Conservation (phyloP, 1,284 basidiomycete species). For the Earliella scabrosa region DNA sequence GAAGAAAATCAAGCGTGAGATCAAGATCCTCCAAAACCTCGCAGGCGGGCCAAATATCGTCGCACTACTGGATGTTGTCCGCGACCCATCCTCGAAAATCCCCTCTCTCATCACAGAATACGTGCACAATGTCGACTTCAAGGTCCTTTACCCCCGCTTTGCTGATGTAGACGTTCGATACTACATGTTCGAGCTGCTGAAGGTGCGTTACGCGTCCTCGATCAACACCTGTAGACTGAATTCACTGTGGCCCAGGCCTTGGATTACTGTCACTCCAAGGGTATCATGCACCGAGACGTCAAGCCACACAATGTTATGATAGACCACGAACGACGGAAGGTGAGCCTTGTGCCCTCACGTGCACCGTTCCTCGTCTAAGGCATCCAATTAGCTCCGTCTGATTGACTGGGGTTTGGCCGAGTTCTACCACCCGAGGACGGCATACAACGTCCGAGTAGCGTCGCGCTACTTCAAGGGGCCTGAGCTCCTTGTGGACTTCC, state of each 20-base stretch:
- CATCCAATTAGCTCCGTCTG: conserved; percentile 73
- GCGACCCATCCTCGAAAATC: conserved; percentile 94
- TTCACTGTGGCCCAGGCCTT: conserved; percentile 65
- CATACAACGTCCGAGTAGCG: conserved; percentile 98
- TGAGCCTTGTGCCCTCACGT: conserved; percentile 37
- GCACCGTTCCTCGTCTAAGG: background rate
- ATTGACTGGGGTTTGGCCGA: conserved; percentile 99
- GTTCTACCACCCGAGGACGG: conserved; percentile 97
- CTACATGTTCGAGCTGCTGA: conserved; percentile 97
- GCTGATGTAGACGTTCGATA: conserved; percentile 94
- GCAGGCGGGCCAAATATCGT: conserved; percentile 94
- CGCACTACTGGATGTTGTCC: conserved; percentile 92
- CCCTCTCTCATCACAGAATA: conserved; percentile 99
- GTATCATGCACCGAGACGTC: conserved; percentile 99
- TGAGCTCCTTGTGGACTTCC: conserved; percentile 96
- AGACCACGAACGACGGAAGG: conserved; percentile 96
- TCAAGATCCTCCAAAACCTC: conserved; percentile 97
- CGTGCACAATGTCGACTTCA: conserved; percentile 98
- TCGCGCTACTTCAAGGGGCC: conserved; percentile 99
- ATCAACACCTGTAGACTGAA: background rate
- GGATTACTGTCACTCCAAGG: conserved; percentile 98
- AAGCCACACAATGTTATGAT: conserved; percentile 99
- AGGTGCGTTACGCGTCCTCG: conserved; percentile 54
- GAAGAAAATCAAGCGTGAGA: conserved; percentile 99
- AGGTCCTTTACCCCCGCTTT: conserved; percentile 94